These are phyloP conservation scores for Eimeria sp. DNA, from an alignment of 169 alveolate species.

Conservation along the genomic window DNA sequence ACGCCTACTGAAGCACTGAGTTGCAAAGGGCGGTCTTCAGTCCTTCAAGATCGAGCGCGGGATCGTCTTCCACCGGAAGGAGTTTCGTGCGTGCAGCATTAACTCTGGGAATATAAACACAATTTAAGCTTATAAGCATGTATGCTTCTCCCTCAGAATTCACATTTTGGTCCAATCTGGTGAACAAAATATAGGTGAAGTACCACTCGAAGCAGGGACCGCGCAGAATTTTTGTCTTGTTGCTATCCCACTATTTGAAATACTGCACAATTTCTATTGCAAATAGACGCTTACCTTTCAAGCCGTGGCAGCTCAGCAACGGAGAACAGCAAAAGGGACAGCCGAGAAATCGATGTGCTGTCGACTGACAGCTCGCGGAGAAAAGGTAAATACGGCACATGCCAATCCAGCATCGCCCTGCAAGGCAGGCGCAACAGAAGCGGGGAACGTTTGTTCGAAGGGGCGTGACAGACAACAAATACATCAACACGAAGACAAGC, in stretches of 20 bases:
- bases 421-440: neutral
- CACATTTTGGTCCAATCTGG: too few relatives aligned
- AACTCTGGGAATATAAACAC: neutral
- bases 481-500: neutral
- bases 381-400: slow-evolving; percentile 28
- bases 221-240: too few relatives aligned
- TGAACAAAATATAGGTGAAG: too few relatives aligned
- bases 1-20: neutral
- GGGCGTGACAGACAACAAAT: neutral
- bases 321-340: slow-evolving; percentile 34
- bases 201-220: too few relatives aligned
- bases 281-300: neutral
- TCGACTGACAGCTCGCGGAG: neutral
- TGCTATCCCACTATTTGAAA: too few relatives aligned
- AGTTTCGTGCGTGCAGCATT: neutral
- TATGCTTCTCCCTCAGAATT: too few relatives aligned
- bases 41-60: neutral
- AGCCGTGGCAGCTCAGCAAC: slow-evolving; percentile 20
- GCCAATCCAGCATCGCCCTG: slow-evolving; percentile 52
- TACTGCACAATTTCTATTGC: too few relatives aligned
- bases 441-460: neutral
- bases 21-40: neutral
- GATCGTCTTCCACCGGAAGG: neutral
- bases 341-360: neutral
- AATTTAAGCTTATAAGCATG: too few relatives aligned